Conservation (phyloP, 768 basidiomycete species). For the Cantharellus anzutake region DNA sequence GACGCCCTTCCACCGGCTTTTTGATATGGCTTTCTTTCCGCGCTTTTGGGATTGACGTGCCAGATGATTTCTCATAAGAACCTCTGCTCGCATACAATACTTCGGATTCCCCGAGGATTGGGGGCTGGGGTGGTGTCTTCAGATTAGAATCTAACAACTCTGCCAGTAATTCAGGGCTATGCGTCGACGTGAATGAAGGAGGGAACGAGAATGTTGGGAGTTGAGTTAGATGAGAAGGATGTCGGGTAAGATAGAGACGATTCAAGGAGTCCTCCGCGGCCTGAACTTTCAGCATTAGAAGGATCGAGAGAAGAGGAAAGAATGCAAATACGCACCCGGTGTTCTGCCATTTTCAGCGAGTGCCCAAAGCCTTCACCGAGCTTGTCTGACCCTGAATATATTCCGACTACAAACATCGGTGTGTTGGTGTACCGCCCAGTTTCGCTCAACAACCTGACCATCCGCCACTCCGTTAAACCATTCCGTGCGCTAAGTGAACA, state of each 20-base stretch:
- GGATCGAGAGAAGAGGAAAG: neutral
- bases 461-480: neutral
- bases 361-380: conserved; percentile 91
- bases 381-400: conserved; percentile 66
- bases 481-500: neutral
- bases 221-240: conserved; percentile 45
- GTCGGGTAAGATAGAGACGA: conserved; percentile 63
- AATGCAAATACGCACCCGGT: conserved; percentile 35
- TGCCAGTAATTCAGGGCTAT: neutral
- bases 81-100: neutral
- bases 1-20: no score
- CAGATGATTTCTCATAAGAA: no score
- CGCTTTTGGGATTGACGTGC: no score
- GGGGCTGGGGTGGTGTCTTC: neutral
- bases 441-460: conserved; percentile 63
- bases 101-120: neutral
- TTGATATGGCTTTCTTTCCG: no score
- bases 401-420: conserved; percentile 90
- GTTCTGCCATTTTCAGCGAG: conserved; percentile 89
- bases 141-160: no score
- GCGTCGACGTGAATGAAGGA: neutral
- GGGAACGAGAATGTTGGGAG: conserved; percentile 65
- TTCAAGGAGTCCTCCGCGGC: conserved; percentile 76
- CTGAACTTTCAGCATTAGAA: conserved; percentile 18
- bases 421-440: conserved; percentile 82